phyloP scores from a whole-genome alignment of 1,139 yeast genomes.

The Suhomyces wounanorum region DNA sequence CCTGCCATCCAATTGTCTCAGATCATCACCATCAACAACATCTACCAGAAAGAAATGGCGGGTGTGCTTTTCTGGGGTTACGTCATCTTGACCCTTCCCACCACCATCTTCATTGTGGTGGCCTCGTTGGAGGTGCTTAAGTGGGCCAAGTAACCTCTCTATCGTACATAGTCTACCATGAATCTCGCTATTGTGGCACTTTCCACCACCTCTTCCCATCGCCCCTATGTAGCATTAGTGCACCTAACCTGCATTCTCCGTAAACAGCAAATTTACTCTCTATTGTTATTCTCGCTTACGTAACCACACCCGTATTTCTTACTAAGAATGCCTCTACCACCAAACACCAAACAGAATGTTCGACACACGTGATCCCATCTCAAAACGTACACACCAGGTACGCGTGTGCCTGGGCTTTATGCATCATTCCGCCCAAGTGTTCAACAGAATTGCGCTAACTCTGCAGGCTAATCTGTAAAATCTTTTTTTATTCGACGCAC shows the following conservation, averaged over 20 bases:
- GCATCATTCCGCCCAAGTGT: neutral
- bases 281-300: too few relatives aligned
- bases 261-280: too few relatives aligned
- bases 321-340: too few relatives aligned
- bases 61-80: slow-evolving; percentile 89
- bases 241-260: too few relatives aligned
- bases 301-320: too few relatives aligned
- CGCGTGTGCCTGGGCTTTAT: neutral
- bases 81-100: slow-evolving; percentile 72
- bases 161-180: neutral
- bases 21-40: slow-evolving; percentile 74
- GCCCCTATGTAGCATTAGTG: neutral
- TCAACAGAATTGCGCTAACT: neutral
- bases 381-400: neutral
- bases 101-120: slow-evolving; percentile 74
- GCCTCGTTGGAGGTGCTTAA: slow-evolving; percentile 66
- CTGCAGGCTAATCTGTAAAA: neutral
- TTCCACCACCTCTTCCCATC: neutral
- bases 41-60: slow-evolving; percentile 81
- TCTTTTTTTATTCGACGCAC: neutral
- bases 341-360: too few relatives aligned
- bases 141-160: slow-evolving; percentile 33
- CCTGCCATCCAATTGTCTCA: slow-evolving; percentile 86
- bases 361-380: too few relatives aligned
- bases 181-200: neutral